phyloP scores from a whole-genome alignment of 2,329 filamentous ascomycete genomes.

The Chaetomium strumarium region DNA sequence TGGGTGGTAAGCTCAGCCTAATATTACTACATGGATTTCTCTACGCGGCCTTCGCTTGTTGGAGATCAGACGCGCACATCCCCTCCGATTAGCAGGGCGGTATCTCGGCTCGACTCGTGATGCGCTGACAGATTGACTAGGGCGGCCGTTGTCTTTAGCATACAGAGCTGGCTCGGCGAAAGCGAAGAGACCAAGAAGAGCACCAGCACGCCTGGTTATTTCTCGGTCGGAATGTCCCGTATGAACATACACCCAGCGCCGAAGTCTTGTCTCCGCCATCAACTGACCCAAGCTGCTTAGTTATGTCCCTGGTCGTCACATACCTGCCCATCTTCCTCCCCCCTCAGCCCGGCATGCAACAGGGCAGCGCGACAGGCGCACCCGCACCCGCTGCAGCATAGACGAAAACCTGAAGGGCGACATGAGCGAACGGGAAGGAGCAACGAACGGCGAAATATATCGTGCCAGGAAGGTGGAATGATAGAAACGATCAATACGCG shows the following conservation, averaged over 20 bases:
- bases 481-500: not conserved
- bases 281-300: conserved; percentile 20
- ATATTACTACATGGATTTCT: not conserved
- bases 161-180: conserved; percentile 61
- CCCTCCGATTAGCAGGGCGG: not conserved
- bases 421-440: not conserved
- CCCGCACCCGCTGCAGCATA: conserved; percentile 25
- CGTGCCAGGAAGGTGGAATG: not conserved
- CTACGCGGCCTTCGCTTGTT: too few species aligned
- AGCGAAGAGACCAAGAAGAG: conserved; percentile 36
- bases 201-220: conserved; percentile 32
- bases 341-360: conserved; percentile 22
- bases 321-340: conserved; percentile 35
- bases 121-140: conserved; percentile 32
- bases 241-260: conserved; percentile 8
- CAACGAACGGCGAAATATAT: not conserved
- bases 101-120: not conserved
- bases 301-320: conserved; percentile 33
- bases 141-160: conserved; percentile 66
- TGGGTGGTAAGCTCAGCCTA: conserved; percentile 48
- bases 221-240: conserved; percentile 34
- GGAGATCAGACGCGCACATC: too few species aligned
- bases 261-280: not conserved
- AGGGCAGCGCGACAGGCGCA: conserved; percentile 27
- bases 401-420: not conserved